Evolutionary conservation across 2,329 filamentous ascomycete species (phyloP).

Genomic region (Trichoderma asperellum): DNA sequence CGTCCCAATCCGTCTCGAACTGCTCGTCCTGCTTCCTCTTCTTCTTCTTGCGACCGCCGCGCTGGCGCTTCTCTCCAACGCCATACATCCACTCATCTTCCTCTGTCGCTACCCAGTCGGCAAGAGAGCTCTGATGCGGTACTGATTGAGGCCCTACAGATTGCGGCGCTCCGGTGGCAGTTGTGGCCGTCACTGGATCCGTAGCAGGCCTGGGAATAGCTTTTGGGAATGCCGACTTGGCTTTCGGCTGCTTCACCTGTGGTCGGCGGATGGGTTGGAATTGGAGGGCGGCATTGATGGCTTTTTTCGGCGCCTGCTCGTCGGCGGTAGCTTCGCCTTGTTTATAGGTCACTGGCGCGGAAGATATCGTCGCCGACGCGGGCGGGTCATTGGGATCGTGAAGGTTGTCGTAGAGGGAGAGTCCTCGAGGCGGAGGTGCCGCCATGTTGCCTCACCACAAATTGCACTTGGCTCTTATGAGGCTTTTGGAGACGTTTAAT

Average conservation of each 20-base stretch:
- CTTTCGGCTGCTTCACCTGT: constrained; percentile 59
- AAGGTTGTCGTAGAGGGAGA: constrained; percentile 85
- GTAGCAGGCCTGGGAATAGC: constrained; percentile 39
- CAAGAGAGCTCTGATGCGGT: constrained; percentile 68
- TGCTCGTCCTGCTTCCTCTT: constrained; percentile 64
- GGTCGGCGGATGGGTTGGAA: constrained; percentile 87
- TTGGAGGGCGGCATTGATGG: constrained; percentile 65
- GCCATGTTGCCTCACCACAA: constrained; percentile 34
- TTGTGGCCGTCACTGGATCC: constrained; percentile 42
- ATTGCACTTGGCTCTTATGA: not conserved
- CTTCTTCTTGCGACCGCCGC: constrained; percentile 79
- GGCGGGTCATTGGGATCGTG: constrained; percentile 62
- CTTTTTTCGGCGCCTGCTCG: constrained; percentile 62
- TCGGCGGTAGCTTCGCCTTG: constrained; percentile 51
- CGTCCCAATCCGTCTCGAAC: constrained; percentile 80
- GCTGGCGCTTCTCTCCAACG: constrained; percentile 66
- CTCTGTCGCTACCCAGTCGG: constrained; percentile 77
- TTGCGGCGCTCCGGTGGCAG: constrained; percentile 29
- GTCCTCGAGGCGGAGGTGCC: constrained; percentile 50
- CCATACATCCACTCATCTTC: constrained; percentile 82
- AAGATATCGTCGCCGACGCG: constrained; percentile 69
- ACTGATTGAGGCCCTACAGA: constrained; percentile 42
- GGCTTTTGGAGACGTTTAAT: not conserved
- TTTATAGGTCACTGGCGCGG: constrained; percentile 74
- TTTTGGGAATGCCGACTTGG: constrained; percentile 64